Evolutionary conservation across 2,329 filamentous ascomycete species (phyloP).

Genomic region (Podosphaera fusca): DNA sequence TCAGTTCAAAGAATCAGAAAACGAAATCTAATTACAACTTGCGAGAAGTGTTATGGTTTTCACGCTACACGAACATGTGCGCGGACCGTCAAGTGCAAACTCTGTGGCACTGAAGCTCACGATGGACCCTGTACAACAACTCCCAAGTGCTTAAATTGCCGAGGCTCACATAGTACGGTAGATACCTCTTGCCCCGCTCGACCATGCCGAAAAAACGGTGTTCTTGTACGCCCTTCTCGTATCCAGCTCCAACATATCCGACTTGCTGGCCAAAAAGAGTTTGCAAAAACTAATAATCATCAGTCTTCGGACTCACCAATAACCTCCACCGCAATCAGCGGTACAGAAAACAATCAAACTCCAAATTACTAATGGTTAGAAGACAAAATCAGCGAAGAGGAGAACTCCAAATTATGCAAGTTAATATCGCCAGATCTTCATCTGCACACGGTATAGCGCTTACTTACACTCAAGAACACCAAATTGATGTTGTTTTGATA

Average conservation of each 20-base stretch:
- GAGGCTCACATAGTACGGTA: not conserved
- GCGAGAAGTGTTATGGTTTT: not conserved
- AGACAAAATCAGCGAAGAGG: no score
- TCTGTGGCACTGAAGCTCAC: not conserved
- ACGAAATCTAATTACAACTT: not conserved
- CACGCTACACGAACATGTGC: not conserved
- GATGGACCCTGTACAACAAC: no score
- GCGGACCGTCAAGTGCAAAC: not conserved
- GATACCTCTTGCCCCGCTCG: not conserved
- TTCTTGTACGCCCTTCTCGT: not conserved
- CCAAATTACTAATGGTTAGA: no score
- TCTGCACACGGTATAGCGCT: no score
- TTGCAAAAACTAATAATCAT: not conserved
- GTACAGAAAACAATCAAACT: no score
- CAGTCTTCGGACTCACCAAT: no score
- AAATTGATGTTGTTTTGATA: no score
- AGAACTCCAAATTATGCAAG: no score
- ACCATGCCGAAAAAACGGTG: not conserved
- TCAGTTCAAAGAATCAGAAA: not conserved
- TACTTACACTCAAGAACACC: no score
- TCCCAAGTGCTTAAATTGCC: not conserved
- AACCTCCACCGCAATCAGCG: no score
- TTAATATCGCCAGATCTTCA: no score
- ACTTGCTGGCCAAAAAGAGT: not conserved
- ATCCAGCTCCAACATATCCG: not conserved